Evolutionary conservation across 1,139 yeast species (phyloP), one percentile per base, ranked within the genome.

Genomic region (Hyphopichia fennica): DNA sequence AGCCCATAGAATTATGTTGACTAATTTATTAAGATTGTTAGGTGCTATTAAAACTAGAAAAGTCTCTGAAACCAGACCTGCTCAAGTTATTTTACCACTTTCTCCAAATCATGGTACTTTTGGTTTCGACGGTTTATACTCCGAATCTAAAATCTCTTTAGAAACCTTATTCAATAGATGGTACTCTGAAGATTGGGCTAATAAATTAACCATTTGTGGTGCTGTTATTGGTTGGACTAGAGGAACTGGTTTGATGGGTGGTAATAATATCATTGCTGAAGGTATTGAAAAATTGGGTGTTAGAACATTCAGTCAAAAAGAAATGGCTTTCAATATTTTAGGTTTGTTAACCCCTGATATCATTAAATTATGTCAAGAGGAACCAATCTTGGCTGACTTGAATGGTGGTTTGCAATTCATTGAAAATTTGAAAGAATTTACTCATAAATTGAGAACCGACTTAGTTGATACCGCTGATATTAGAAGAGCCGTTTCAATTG

Each of bases 201-300:
- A 87, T 53, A 95, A 88, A 75, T 84, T 93, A 71, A 93, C 98
- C 49, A 77, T 93, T 50, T 91, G 98, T 70, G 99, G 99, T 77
- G 97, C 98, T 41, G 81, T 93, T 53, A 93, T 93, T 68, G 99
- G 99, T 64, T 93, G 99, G 99, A 93, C 99, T 50, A 89, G 99
- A 81, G 99, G 99, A 70, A 93, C 99, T 49, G 99, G 99, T 63
- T 84, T 93, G 63, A 93, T 93, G 99, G 79, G 91, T 60, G 97
- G 86, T 57, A 93, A 93, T 79, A 93, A 93, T 75, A 86, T 90
- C 63, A 89, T 93, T 66, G 97, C 99, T 46, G 97, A 91, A 72
- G 97, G 97, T 56, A 88, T 93, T 63, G 99, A 93, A 73, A 83
- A 83, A 64, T 75, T 87, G 52, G 98, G 99, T 59, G 97, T 93